Percentiles rank a stretch among this genome's conserved stretches.
phyloP scores from a whole-genome alignment of 2,329 filamentous ascomycete species.

The Grosmannia clavigera region DNA sequence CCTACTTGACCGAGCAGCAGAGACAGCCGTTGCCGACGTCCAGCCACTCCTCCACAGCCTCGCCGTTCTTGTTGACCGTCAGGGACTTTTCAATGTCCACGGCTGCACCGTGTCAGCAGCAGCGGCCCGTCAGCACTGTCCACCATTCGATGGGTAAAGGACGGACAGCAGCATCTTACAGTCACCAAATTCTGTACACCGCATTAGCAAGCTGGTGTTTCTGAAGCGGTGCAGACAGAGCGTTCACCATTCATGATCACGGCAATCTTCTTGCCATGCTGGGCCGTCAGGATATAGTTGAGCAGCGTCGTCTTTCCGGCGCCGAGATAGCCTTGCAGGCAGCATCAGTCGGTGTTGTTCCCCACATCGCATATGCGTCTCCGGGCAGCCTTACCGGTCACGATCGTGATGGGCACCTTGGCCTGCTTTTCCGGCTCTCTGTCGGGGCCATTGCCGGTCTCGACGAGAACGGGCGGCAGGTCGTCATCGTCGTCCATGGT shows the following conservation, averaged over 20 bases:
- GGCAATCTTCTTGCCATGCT: conserved; percentile 95
- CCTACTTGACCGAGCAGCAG: conserved; percentile 87
- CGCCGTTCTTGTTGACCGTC: conserved; percentile 73
- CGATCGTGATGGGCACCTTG: conserved; percentile 75
- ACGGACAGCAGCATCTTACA: conserved; percentile 9
- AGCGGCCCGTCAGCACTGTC: not conserved
- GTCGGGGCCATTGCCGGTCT: conserved; percentile 23
- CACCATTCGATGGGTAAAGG: too few relatives aligned
- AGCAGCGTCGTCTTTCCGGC: conserved; percentile 91
- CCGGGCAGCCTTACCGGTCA: conserved; percentile 46
- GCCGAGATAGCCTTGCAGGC: conserved; percentile 68
- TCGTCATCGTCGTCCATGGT: conserved; percentile 54
- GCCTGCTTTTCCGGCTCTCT: conserved; percentile 33
- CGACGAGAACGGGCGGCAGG: conserved; percentile 50
- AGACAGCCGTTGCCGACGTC: conserved; percentile 95
- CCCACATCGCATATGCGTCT: not conserved
- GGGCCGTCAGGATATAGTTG: conserved; percentile 89
- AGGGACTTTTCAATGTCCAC: conserved; percentile 93
- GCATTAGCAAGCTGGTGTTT: not conserved
- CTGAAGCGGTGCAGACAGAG: not conserved
- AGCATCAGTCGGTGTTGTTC: not conserved
- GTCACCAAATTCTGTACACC: conserved; percentile 13
- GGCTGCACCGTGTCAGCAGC: conserved; percentile 34
- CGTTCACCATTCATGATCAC: conserved; percentile 78
- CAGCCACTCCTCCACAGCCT: conserved; percentile 86